A percentile compares a stretch with the other conserved stretches of the same genome.
Evolutionary conservation across 73 alveolate species (phyloP).

Genomic region (Stentor roeselii): DNA sequence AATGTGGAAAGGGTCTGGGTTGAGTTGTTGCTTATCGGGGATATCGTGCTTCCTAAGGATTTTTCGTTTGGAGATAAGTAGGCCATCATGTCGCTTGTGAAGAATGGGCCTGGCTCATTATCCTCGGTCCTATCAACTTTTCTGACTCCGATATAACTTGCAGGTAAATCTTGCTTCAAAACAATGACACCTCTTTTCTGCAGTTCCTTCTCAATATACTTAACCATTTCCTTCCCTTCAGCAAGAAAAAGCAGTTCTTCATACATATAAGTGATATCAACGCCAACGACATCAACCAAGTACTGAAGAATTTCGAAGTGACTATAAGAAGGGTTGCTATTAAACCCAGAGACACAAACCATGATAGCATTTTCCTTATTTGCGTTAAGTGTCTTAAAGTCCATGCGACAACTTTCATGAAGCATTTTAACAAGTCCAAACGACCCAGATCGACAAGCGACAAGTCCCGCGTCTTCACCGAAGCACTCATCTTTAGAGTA

Average conservation of each 20-base stretch:
- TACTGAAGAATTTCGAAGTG: background rate
- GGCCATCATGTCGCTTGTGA: too few relatives aligned
- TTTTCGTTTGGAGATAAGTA: too few relatives aligned
- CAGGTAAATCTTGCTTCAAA: background rate
- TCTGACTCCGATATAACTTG: too few relatives aligned
- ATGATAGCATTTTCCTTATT: slow-evolving; percentile 13
- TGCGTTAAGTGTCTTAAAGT: background rate
- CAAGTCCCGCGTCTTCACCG: slow-evolving; percentile 30
- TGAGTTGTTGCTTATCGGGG: too few relatives aligned
- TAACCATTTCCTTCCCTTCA: background rate
- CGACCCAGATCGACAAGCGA: slow-evolving; percentile 11
- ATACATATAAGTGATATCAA: background rate
- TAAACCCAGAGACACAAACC: background rate
- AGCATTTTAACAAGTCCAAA: background rate
- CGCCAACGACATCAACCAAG: slow-evolving; percentile 14
- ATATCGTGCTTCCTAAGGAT: too few relatives aligned
- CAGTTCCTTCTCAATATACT: background rate
- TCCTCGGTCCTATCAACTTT: too few relatives aligned
- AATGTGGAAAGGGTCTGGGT: too few relatives aligned
- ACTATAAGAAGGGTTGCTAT: background rate
- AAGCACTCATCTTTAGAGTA: background rate
- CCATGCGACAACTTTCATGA: background rate
- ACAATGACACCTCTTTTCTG: background rate
- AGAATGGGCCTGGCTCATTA: too few relatives aligned
- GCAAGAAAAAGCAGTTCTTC: slow-evolving; percentile 12